Evolutionary conservation across 306 rosid species (phyloP).

Genomic region (Erythrophleum fordii): DNA sequence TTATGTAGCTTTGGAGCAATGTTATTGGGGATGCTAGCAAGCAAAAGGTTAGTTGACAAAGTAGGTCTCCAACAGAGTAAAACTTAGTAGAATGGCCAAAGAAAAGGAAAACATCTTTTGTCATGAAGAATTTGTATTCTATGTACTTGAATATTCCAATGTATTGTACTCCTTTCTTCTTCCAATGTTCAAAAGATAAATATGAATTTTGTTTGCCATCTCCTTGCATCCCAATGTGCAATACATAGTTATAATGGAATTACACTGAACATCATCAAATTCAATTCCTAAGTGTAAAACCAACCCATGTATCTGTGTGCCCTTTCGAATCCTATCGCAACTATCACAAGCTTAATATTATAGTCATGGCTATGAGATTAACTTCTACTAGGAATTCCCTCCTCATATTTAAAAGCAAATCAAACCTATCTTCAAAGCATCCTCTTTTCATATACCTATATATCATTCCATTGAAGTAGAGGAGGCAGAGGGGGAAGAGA

Average conservation of each 20-base stretch:
- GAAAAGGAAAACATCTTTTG: no score
- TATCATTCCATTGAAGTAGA: slow-evolving; percentile 70
- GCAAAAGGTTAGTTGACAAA: no score
- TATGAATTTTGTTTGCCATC: slow-evolving; percentile 58
- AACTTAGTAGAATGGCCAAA: no score
- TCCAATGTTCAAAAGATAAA: no score
- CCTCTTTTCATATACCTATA: slow-evolving; percentile 71
- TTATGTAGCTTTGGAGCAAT: no score
- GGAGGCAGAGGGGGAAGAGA: no score
- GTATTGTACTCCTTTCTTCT: no score
- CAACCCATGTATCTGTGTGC: slow-evolving; percentile 73
- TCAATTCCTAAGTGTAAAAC: slow-evolving; percentile 63
- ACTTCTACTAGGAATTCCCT: slow-evolving; percentile 66
- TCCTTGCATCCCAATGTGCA: slow-evolving; percentile 51
- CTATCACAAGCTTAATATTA: slow-evolving; percentile 67
- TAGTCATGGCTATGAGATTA: slow-evolving; percentile 68
- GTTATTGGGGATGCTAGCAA: no score
- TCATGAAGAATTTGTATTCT: no score
- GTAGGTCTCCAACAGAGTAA: no score
- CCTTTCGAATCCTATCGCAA: slow-evolving; percentile 58
- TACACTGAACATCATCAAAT: slow-evolving; percentile 61
- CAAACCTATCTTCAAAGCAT: slow-evolving; percentile 62
- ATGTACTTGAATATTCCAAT: no score
- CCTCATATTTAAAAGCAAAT: slow-evolving; percentile 66
- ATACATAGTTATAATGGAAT: slow-evolving; percentile 74